These are phyloP conservation scores for Cryphonectria radicalis DNA, from an alignment of 2,329 filamentous ascomycete genomes.

Conservation along the genomic window DNA sequence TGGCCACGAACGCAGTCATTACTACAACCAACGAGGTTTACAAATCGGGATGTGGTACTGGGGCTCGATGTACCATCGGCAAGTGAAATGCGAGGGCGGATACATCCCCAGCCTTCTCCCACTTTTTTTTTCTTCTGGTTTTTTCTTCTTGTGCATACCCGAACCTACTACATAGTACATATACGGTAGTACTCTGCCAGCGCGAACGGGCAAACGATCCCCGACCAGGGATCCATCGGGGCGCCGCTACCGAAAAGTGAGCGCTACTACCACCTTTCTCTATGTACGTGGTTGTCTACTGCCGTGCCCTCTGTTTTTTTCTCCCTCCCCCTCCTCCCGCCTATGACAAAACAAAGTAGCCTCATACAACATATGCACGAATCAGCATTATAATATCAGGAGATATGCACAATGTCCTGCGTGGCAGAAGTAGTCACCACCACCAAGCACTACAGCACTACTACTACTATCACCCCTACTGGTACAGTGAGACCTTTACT, in stretches of 20 bases:
- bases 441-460: not conserved
- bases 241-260: not conserved
- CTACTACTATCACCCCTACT: not conserved
- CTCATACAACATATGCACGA: not conserved
- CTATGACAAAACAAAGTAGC: not conserved
- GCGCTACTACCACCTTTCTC: not conserved
- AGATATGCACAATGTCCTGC: not conserved
- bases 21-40: not conserved
- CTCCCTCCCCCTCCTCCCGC: not conserved
- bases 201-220: slow-evolving; percentile 14
- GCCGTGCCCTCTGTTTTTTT: not conserved
- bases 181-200: slow-evolving; percentile 1
- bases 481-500: not conserved
- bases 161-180: not conserved
- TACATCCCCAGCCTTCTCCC: slow-evolving; percentile 6
- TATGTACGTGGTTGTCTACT: not conserved
- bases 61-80: not conserved
- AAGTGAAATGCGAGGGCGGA: slow-evolving; percentile 5
- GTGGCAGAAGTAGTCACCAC: not conserved
- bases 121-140: not conserved
- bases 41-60: not conserved
- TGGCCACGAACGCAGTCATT: not conserved
- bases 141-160: slow-evolving; percentile 6
- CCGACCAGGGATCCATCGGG: slow-evolving; percentile 4
- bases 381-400: not conserved